Conservation (phyloP, 1,284 basidiomycete species). For the Naganishia liquefaciens region DNA sequence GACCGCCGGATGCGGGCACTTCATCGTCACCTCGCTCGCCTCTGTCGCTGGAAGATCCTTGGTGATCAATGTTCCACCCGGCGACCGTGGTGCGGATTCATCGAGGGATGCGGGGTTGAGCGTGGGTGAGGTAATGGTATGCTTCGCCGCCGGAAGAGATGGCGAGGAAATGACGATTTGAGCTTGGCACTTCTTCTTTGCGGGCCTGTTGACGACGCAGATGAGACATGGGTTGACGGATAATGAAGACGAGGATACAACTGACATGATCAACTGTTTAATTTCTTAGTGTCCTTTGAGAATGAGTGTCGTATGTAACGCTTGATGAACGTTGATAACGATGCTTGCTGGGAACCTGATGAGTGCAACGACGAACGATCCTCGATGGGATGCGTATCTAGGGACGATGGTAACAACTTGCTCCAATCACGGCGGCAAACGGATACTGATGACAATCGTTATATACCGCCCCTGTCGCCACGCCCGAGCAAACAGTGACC, state of each 20-base stretch:
- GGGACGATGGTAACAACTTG: background rate
- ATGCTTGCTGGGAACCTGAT: background rate
- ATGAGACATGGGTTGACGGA: background rate
- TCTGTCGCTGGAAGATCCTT: conserved; percentile 31
- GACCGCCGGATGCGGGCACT: conserved; percentile 52
- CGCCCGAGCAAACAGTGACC: conserved; percentile 1
- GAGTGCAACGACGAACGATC: background rate
- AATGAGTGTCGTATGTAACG: conserved; percentile 1
- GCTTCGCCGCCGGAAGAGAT: conserved; percentile 36
- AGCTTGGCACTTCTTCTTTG: conserved; percentile 54
- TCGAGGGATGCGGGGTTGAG: conserved; percentile 37
- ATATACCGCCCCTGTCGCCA: conserved; percentile 9
- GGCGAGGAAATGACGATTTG: conserved; percentile 51
- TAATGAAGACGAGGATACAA: background rate
- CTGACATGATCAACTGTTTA: conserved; percentile 2
- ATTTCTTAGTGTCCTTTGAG: background rate
- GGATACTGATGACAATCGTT: background rate
- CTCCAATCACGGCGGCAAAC: background rate
- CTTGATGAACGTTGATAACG: background rate
- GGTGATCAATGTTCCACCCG: conserved; percentile 7
- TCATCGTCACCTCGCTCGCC: conserved; percentile 40
- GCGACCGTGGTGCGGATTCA: conserved; percentile 43
- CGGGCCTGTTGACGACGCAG: conserved; percentile 43
- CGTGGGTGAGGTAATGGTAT: conserved; percentile 31
- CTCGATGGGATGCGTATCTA: background rate